A percentile compares a stretch with the other conserved stretches of the same genome.
phyloP scores from a whole-genome alignment of 2,329 filamentous ascomycete species.

The Orbilia ellipsospora region DNA sequence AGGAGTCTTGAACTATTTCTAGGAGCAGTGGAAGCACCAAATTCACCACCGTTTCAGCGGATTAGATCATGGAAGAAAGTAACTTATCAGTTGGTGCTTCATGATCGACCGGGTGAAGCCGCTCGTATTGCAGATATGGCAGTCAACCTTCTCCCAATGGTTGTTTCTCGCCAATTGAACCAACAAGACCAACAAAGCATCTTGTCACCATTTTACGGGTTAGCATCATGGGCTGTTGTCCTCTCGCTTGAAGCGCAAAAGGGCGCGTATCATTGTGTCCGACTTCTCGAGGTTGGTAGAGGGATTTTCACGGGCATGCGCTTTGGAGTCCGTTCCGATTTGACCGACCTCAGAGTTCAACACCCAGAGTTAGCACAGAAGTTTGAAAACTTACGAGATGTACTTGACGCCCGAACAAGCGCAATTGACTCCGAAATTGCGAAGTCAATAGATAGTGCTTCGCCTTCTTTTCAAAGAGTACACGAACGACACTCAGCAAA shows the following conservation, averaged over 20 bases:
- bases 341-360: constrained; percentile 41
- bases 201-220: constrained; percentile 28
- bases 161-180: constrained; percentile 40
- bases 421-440: no score
- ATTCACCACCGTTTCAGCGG: neutral
- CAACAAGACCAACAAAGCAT: constrained; percentile 54
- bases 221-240: constrained; percentile 46
- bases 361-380: constrained; percentile 13
- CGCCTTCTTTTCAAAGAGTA: no score
- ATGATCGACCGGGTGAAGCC: no score
- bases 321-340: constrained; percentile 43
- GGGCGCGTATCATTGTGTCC: constrained; percentile 42
- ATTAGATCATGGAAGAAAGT: neutral
- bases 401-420: no score
- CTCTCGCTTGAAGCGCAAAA: constrained; percentile 39
- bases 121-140: constrained; percentile 20
- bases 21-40: neutral
- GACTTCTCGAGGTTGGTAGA: constrained; percentile 54
- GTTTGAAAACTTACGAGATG: no score
- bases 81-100: neutral
- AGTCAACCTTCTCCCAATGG: constrained; percentile 28
- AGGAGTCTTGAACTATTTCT: neutral
- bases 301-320: constrained; percentile 50
- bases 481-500: no score
- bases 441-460: no score